Base-by-base conservation (phyloP, 192 early-diverging fungal species). In the Tieghemiomyces parasiticus region DNA sequence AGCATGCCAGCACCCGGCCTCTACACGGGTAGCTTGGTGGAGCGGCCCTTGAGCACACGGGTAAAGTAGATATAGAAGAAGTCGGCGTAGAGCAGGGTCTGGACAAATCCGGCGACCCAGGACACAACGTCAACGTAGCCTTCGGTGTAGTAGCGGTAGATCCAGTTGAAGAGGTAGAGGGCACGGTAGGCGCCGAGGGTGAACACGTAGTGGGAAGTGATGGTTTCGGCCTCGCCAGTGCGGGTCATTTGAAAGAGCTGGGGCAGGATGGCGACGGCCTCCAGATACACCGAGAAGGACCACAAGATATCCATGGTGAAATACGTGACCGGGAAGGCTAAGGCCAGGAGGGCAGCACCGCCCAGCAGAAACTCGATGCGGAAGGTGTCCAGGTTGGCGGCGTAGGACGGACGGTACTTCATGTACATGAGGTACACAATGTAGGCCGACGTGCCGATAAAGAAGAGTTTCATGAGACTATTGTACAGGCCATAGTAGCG, bases 201-300 rank as follows among this genome's bases (percentile, higher is more conserved):
- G 79, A 99, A 99, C 46, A 99, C 72, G 69, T 99, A 99, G 71
- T 99, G 96, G 13, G 92, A 90, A 8, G 94, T 99, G 70, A 99
- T 97, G n/a, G 92, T 96, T 69, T 99, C 94, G 13, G 93, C 93
- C 71, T 97, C 94, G 30, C 94, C 92, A 1, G 94, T 97, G 54
- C 92, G 84, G n/a, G 86, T 82, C 63, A 99, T 76, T 77, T 95
- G 92, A 76, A 95, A 96, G 16, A 99, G 80, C 64, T 99, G 96
- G 30, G 96, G 96, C 58, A 99, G 71, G 68, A 99, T 99, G 4
- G 96, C 96, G 0, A 95, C 90, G 4, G 93, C 75, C 68, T 99
- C 96, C 60, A 99, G 76, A 61, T 86, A 97, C 61, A 99, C 87
- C 24, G 94, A 97, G 71, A 97, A 99, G 12, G 92, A 76, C 96